These are phyloP conservation scores for Cladophialophora immunda DNA, from an alignment of 2,329 filamentous ascomycete species.

Conservation along the genomic window DNA sequence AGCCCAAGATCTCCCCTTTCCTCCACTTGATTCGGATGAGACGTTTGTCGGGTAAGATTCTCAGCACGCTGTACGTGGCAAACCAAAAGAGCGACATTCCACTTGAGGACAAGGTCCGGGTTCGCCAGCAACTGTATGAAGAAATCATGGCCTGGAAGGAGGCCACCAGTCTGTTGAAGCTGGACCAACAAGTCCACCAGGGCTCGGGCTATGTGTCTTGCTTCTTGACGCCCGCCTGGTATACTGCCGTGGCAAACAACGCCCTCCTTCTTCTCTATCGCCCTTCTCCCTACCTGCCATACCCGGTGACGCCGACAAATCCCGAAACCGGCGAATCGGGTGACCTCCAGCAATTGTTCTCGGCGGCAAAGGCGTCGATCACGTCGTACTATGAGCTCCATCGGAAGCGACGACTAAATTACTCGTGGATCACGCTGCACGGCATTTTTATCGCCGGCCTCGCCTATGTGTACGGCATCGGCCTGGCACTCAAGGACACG, in stretches of 20 bases:
- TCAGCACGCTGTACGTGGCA: slow-evolving; percentile 13
- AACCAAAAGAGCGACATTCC: not conserved
- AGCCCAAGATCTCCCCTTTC: not conserved
- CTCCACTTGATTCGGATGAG: slow-evolving; percentile 1
- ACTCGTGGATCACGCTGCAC: slow-evolving; percentile 59
- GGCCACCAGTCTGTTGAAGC: not conserved
- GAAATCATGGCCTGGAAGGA: slow-evolving; percentile 19
- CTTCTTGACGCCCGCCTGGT: slow-evolving; percentile 50
- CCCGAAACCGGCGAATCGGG: slow-evolving; percentile 1
- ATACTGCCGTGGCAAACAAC: slow-evolving; percentile 54
- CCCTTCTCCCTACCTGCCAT: slow-evolving; percentile 47
- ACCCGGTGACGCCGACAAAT: not conserved
- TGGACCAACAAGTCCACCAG: slow-evolving; percentile 46
- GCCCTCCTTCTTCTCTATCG: slow-evolving; percentile 55
- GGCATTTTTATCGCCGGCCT: slow-evolving; percentile 58
- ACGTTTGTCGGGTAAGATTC: slow-evolving; percentile 19
- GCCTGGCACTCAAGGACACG: slow-evolving; percentile 28
- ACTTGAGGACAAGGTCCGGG: not conserved
- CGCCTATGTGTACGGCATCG: slow-evolving; percentile 55
- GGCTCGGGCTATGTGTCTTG: slow-evolving; percentile 48
- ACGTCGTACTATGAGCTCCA: slow-evolving; percentile 56
- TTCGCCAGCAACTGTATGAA: not conserved
- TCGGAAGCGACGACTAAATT: slow-evolving; percentile 57
- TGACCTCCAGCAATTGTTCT: slow-evolving; percentile 50
- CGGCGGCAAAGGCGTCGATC: slow-evolving; percentile 52